These are phyloP conservation scores for Xylaria sp. DNA, from an alignment of 2,329 filamentous ascomycete genomes.

Conservation along the genomic window DNA sequence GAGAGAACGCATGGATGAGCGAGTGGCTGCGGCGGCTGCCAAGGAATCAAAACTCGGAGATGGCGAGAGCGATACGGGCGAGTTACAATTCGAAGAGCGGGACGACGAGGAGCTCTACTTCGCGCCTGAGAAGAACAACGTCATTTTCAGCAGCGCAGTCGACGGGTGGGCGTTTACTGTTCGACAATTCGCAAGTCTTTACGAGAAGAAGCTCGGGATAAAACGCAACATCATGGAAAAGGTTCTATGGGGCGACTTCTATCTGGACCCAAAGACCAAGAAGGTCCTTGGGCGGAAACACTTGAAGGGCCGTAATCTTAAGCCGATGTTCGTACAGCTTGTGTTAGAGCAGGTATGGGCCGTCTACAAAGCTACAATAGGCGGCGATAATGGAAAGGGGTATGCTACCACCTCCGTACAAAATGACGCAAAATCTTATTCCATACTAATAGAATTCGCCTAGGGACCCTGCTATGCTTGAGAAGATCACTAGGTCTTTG, in stretches of 20 bases:
- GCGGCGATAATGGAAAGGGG: slow-evolving; percentile 82
- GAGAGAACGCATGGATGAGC: slow-evolving; percentile 90
- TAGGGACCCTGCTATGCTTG: slow-evolving; percentile 78
- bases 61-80: slow-evolving; percentile 60
- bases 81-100: slow-evolving; percentile 80
- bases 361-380: slow-evolving; percentile 87
- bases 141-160: slow-evolving; percentile 96
- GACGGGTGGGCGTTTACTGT: slow-evolving; percentile 99
- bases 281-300: slow-evolving; percentile 90
- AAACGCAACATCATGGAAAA: slow-evolving; percentile 88
- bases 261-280: slow-evolving; percentile 95
- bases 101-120: slow-evolving; percentile 99
- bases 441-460: slow-evolving; percentile 33
- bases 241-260: slow-evolving; percentile 95
- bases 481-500: slow-evolving; percentile 94
- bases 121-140: slow-evolving; percentile 96
- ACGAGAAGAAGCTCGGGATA: slow-evolving; percentile 96
- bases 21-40: slow-evolving; percentile 72
- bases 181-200: slow-evolving; percentile 88
- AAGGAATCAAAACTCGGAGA: slow-evolving; percentile 59
- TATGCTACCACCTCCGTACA: slow-evolving; percentile 46
- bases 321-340: slow-evolving; percentile 97
- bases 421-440: neutral
- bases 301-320: slow-evolving; percentile 86
- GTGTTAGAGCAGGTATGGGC: slow-evolving; percentile 97